Conservation (phyloP, 768 basidiomycete genomes). For the Suillus hirtellus region DNA sequence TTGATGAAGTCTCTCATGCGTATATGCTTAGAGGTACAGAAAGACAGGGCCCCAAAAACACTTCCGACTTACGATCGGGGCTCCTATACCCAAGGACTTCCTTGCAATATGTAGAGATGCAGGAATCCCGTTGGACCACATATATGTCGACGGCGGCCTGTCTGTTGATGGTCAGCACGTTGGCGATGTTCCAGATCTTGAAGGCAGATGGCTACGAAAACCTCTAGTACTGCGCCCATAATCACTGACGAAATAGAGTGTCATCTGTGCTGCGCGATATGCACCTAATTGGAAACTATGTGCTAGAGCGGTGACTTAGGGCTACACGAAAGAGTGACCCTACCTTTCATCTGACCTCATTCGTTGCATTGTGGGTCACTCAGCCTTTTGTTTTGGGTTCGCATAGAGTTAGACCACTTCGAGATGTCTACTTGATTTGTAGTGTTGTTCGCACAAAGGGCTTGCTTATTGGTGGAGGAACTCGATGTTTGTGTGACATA, state of each 20-base stretch:
- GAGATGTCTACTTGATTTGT: not conserved
- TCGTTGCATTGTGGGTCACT: not conserved
- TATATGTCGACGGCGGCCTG: slow-evolving; percentile 45
- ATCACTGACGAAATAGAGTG: not conserved
- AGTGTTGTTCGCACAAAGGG: not conserved
- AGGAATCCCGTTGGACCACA: slow-evolving; percentile 40
- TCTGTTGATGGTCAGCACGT: slow-evolving; percentile 44
- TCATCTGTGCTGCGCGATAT: slow-evolving; percentile 4
- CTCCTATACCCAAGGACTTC: slow-evolving; percentile 62
- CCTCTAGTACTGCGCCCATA: not conserved
- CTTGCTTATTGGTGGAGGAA: not conserved
- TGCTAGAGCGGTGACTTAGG: not conserved
- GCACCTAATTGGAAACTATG: not conserved
- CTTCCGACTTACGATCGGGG: slow-evolving; percentile 51
- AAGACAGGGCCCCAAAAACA: slow-evolving; percentile 45
- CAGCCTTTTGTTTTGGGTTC: not conserved
- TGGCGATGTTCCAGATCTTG: slow-evolving; percentile 37
- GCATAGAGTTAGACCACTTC: not conserved
- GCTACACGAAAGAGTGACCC: not conserved
- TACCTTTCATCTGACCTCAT: not conserved
- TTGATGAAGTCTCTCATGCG: slow-evolving; percentile 6
- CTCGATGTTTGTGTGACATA: not conserved
- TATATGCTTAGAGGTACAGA: slow-evolving; percentile 47
- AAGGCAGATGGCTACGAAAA: slow-evolving; percentile 36
- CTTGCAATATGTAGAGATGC: slow-evolving; percentile 47